phyloP scores from a whole-genome alignment of 2,329 filamentous ascomycete genomes.

The Moelleriella libera region DNA sequence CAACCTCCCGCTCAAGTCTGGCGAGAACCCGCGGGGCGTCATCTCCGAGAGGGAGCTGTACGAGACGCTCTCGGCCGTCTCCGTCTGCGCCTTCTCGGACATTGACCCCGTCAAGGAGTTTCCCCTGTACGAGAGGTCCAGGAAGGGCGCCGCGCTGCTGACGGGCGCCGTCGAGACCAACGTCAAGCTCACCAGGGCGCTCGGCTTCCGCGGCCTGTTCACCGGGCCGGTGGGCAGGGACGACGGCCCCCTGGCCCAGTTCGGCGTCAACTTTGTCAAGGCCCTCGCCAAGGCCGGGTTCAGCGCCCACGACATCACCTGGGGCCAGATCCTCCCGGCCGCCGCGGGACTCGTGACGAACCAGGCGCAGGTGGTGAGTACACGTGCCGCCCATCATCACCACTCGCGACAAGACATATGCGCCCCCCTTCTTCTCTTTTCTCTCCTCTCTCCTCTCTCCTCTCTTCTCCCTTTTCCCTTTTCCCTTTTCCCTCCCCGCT shows the following conservation, averaged over 20 bases:
- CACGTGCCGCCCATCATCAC: not conserved
- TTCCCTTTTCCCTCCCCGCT: no score
- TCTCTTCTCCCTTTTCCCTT: not conserved
- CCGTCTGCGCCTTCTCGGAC: constrained; percentile 51
- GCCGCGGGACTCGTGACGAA: constrained; percentile 54
- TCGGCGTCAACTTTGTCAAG: constrained; percentile 52
- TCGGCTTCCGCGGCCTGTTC: constrained; percentile 29
- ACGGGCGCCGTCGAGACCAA: constrained; percentile 48
- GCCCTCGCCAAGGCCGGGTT: constrained; percentile 49
- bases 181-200: constrained; percentile 40
- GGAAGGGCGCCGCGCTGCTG: constrained; percentile 42
- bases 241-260: constrained; percentile 43
- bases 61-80: constrained; percentile 51
- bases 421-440: not conserved
- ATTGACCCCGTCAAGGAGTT: constrained; percentile 54
- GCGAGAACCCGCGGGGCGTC: constrained; percentile 42
- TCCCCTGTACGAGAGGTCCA: constrained; percentile 43
- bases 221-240: constrained; percentile 32
- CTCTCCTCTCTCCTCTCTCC: not conserved
- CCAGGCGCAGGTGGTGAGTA: constrained; percentile 50
- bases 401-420: no score
- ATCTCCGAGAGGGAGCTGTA: constrained; percentile 42
- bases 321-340: constrained; percentile 55
- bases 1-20: constrained; percentile 52
- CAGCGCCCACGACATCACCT: constrained; percentile 51